A percentile compares a stretch with the other conserved stretches of the same genome.
These are phyloP conservation scores for Cicer yamashitae DNA, from an alignment of 306 rosid genomes.

Conservation along the genomic window DNA sequence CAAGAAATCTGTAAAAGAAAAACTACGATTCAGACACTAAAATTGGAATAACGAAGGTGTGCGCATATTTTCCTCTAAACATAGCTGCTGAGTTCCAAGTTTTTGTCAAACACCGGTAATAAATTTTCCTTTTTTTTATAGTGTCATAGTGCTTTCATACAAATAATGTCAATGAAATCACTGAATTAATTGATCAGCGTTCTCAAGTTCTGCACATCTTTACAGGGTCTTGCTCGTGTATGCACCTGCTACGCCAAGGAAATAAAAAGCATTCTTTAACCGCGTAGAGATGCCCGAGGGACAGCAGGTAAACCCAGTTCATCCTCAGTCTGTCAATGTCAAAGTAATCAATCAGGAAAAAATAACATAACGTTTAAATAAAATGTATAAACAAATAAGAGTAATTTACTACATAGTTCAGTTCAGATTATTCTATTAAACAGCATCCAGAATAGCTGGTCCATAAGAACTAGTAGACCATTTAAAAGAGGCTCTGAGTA, in stretches of 20 bases:
- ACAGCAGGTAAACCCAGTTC: constrained; percentile 94
- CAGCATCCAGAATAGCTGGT: not conserved
- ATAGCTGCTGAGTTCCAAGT: not conserved
- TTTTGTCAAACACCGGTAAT: not conserved
- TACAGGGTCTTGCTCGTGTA: constrained; percentile 51
- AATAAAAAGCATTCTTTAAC: constrained; percentile 44
- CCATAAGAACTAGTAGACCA: not conserved
- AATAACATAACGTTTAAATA: not conserved
- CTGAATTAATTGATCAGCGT: constrained; percentile 44
- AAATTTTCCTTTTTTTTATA: not conserved
- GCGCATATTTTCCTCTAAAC: constrained; percentile 1
- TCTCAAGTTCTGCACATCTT: constrained; percentile 64
- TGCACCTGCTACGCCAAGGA: constrained; percentile 27
- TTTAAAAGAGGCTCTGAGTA: constrained; percentile 3
- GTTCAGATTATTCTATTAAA: constrained; percentile 2
- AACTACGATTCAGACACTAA: not conserved
- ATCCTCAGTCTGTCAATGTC: constrained; percentile 70
- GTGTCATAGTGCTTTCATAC: constrained; percentile 19
- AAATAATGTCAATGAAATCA: constrained; percentile 40
- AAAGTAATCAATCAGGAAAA: constrained; percentile 40
- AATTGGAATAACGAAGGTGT: constrained; percentile 3
- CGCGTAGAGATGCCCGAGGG: constrained; percentile 84
- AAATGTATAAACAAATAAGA: not conserved
- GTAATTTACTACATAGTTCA: constrained; percentile 10
- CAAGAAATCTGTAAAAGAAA: not conserved